Evolutionary conservation across 2,329 filamentous ascomycete genomes (phyloP).

Genomic region (Drechslerella dactyloides): DNA sequence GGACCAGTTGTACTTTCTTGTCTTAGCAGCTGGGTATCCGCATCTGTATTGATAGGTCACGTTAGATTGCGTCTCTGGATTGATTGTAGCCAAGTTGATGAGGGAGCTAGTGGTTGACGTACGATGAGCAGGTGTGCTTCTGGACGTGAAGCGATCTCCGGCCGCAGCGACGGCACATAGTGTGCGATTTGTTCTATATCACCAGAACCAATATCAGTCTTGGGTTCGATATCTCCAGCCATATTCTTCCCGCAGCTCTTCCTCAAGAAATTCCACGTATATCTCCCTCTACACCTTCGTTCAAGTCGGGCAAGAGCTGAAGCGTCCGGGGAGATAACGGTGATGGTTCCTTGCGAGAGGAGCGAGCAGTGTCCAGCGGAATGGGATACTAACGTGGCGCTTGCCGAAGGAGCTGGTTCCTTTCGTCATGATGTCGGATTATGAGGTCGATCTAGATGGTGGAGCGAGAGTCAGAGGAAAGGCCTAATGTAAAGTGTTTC

Average conservation of each 20-base stretch:
- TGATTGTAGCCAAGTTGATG: background rate
- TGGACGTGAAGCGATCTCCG: conserved; percentile 98
- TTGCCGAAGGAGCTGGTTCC: conserved; percentile 55
- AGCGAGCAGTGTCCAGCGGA: conserved; percentile 1
- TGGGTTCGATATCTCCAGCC: conserved; percentile 3
- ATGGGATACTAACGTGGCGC: conserved; percentile 54
- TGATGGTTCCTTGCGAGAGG: too few species aligned
- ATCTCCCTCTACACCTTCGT: background rate
- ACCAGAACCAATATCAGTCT: conserved; percentile 22
- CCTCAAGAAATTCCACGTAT: background rate
- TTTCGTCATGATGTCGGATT: conserved; percentile 50
- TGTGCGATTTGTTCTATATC: conserved; percentile 85
- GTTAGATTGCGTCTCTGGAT: conserved; percentile 7
- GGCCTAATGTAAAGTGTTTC: background rate
- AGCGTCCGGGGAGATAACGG: conserved; percentile 6
- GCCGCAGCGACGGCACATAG: conserved; percentile 96
- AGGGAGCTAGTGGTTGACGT: conserved; percentile 11
- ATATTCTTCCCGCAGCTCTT: background rate
- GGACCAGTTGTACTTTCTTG: conserved; percentile 99
- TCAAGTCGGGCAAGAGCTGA: background rate
- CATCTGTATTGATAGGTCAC: conserved; percentile 63
- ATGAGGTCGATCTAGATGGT: conserved; percentile 37
- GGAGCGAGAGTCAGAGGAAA: background rate
- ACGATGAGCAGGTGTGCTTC: conserved; percentile 92
- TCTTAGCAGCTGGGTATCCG: conserved; percentile 97